These are phyloP conservation scores for Hymenoscyphus occultus DNA, from an alignment of 2,329 filamentous ascomycete species.

Conservation along the genomic window DNA sequence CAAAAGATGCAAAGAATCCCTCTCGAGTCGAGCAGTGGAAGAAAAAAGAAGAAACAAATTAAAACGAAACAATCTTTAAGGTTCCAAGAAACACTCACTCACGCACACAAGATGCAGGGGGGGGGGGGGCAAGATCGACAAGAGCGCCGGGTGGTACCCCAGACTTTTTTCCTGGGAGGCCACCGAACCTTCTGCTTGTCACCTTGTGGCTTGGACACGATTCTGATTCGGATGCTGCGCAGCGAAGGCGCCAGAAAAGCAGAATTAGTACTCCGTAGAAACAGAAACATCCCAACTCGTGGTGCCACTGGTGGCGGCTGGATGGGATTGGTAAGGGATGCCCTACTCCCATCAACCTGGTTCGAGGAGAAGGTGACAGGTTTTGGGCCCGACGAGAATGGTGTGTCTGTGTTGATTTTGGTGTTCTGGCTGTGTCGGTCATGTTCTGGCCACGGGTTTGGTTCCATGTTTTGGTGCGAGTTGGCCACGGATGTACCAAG, in stretches of 20 bases:
- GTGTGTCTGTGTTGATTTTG: no score
- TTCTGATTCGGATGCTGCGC: no score
- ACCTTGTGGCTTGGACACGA: background rate
- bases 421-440: no score
- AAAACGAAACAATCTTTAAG: background rate
- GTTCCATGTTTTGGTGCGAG: no score
- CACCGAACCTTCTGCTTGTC: background rate
- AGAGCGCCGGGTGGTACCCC: background rate
- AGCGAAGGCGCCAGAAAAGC: background rate
- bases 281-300: background rate
- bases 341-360: background rate
- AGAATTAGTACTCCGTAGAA: background rate
- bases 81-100: background rate
- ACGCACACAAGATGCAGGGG: background rate
- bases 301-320: background rate
- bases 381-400: background rate
- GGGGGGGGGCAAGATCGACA: background rate
- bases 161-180: background rate
- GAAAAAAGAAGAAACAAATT: background rate
- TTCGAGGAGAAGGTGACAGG: background rate
- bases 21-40: background rate
- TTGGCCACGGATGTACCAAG: no score
- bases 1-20: no score
- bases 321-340: background rate
- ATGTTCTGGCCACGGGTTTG: no score